These are phyloP conservation scores for Spergularia azorica DNA, from an alignment of 179 eudicot species.

Conservation along the genomic window DNA sequence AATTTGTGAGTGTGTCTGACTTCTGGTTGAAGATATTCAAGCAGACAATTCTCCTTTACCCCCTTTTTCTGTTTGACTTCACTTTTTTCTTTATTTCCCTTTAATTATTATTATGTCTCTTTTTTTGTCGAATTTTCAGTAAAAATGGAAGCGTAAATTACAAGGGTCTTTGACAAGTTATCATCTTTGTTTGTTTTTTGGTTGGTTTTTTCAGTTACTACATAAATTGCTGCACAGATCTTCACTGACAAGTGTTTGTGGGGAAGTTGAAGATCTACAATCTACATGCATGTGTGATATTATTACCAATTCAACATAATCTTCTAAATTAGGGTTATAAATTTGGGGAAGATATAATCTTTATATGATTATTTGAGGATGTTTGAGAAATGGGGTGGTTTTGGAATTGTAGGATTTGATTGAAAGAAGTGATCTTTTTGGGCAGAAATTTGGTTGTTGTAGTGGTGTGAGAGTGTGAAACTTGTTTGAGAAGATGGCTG, in stretches of 20 bases:
- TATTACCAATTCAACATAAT: not conserved
- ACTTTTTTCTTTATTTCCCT: not conserved
- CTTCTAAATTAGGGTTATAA: not conserved
- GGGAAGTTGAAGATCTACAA: slow-evolving; percentile 26
- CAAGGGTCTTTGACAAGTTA: slow-evolving; percentile 8
- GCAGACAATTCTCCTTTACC: slow-evolving; percentile 25
- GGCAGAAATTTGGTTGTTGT: not conserved
- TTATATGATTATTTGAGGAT: slow-evolving; percentile 18
- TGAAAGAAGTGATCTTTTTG: not conserved
- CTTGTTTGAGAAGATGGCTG: slow-evolving; percentile 30
- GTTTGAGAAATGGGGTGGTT: slow-evolving; percentile 29
- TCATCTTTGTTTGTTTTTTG: not conserved
- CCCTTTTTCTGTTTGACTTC: slow-evolving; percentile 25
- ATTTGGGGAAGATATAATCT: slow-evolving; percentile 7
- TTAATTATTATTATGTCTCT: not conserved
- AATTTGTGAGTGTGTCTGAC: slow-evolving; percentile 16
- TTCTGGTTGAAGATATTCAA: slow-evolving; percentile 31
- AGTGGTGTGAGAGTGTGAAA: not conserved
- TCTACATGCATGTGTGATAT: slow-evolving; percentile 10
- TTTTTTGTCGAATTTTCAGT: slow-evolving; percentile 3
- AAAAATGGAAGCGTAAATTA: slow-evolving; percentile 16
- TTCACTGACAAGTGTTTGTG: slow-evolving; percentile 14
- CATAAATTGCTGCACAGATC: slow-evolving; percentile 17
- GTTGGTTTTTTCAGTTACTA: slow-evolving; percentile 26
- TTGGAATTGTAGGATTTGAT: slow-evolving; percentile 23